Evolutionary conservation across 2,329 filamentous ascomycete species (phyloP), one percentile per base, ranked within the genome.

Genomic region (Penicillium sp.): DNA sequence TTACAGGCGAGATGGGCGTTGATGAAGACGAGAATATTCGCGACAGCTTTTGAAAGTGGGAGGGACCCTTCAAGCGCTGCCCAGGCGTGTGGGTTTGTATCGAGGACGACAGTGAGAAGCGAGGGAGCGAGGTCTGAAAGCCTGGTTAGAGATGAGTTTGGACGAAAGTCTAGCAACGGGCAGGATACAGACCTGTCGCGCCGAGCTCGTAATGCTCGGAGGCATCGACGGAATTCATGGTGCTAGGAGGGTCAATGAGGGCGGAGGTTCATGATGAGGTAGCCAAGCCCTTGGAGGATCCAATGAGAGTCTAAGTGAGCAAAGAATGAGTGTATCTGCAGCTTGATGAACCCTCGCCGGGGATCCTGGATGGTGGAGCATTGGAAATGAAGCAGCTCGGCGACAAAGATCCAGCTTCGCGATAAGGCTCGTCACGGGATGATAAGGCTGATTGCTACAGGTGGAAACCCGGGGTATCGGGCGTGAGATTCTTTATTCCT

Each of bases 41-140:
- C 92, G 63, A 99, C 84, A 64, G 92, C 92, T 72, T 90, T 89
- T 54, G 91, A 91, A 63, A 99, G 86, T 30, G 94, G 88, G 8
- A 98, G 88, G 35, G 86, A 86, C 60, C 87, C 80, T 63, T 89
- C 84, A 49, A 98, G 86, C 63, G 91, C 84, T 7, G 91, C 88
- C 95, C 95, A 97, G 70, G 95, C 93, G 70, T 93, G 91, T 2
- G 95, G 95, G 76, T 99, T 99, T 28, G 94, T 97, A 81, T 99
- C 95, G 81, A 99, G 86, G 73, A 99, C 85, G 72, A 99, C 89
- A 69, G 92, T 90, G 56, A 97, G 88, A 38, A 99, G 88, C 15
- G 94, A 96, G 0, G 95, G 92, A 12, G 86, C 80, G 42, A 84
- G 82, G 61, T 83, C 85, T 85, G 65, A 15, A 47, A n/a, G 50